These are phyloP conservation scores for Apiospora pterosperma DNA, from an alignment of 2,329 filamentous ascomycete genomes.

Conservation along the genomic window DNA sequence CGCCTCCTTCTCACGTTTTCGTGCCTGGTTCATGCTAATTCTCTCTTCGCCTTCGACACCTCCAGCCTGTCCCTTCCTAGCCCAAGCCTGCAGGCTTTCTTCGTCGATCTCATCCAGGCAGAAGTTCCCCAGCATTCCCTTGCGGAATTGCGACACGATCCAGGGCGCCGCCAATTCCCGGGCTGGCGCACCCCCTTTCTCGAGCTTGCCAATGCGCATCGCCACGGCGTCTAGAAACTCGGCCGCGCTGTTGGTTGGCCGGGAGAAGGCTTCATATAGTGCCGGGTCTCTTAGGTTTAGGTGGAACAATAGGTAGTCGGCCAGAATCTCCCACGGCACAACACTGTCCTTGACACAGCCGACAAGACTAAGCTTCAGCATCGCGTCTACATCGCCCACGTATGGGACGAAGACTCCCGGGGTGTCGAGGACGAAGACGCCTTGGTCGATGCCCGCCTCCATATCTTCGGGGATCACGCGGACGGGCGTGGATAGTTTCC, in stretches of 20 bases:
- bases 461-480: slow-evolving; percentile 55
- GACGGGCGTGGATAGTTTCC: slow-evolving; percentile 78
- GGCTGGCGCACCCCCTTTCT: slow-evolving; percentile 68
- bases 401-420: slow-evolving; percentile 96
- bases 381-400: slow-evolving; percentile 76
- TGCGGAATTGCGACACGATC: slow-evolving; percentile 79
- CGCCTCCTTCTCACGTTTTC: slow-evolving; percentile 61
- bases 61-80: slow-evolving; percentile 27
- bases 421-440: slow-evolving; percentile 85
- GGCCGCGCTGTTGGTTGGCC: slow-evolving; percentile 80
- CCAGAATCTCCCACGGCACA: slow-evolving; percentile 72
- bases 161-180: slow-evolving; percentile 72
- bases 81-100: slow-evolving; percentile 43
- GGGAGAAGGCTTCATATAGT: slow-evolving; percentile 59
- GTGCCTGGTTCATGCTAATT: slow-evolving; percentile 65
- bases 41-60: slow-evolving; percentile 38
- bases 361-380: slow-evolving; percentile 92
- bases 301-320: slow-evolving; percentile 85
- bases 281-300: slow-evolving; percentile 66
- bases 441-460: slow-evolving; percentile 42
- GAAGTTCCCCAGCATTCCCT: slow-evolving; percentile 72
- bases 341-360: slow-evolving; percentile 89
- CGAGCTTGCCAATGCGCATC: slow-evolving; percentile 69
- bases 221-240: slow-evolving; percentile 71
- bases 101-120: slow-evolving; percentile 73